phyloP scores from a whole-genome alignment of 2,329 filamentous ascomycete species.

The Microdochium nivale region DNA sequence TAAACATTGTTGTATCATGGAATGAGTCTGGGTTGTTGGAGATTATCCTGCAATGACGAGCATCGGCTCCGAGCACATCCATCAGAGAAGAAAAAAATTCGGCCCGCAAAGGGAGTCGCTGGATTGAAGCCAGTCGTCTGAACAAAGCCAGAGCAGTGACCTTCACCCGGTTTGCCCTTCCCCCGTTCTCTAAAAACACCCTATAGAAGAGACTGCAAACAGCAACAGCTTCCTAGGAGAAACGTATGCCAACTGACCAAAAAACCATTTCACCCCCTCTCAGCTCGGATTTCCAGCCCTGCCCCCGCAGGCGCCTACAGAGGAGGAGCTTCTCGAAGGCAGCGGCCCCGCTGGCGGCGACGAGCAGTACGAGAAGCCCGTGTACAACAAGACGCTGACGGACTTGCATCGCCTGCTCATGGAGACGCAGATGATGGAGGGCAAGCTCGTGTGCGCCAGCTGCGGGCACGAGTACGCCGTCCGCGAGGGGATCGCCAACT shows the following conservation, averaged over 20 bases:
- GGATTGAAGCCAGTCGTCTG: no score
- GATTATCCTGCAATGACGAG: no score
- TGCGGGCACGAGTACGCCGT: slow-evolving; percentile 93
- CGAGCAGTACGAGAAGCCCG: not conserved
- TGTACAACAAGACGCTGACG: slow-evolving; percentile 60
- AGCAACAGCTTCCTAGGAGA: no score
- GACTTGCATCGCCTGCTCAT: slow-evolving; percentile 77
- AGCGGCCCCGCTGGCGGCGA: not conserved
- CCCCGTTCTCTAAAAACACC: no score
- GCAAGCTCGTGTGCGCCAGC: slow-evolving; percentile 80
- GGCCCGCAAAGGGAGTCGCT: no score
- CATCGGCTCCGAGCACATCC: no score
- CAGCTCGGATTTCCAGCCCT: slow-evolving; percentile 74
- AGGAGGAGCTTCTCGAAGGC: slow-evolving; percentile 45
- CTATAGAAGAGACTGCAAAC: no score
- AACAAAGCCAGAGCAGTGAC: no score
- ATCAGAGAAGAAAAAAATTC: no score
- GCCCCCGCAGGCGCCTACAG: slow-evolving; percentile 53
- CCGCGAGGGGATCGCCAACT: slow-evolving; percentile 95
- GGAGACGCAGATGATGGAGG: slow-evolving; percentile 83
- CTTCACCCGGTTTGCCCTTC: no score
- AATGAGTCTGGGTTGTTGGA: no score
- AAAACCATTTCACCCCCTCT: not conserved
- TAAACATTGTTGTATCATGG: no score
- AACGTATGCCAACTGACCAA: not conserved